A percentile compares a stretch with the other conserved stretches of the same genome.
Evolutionary conservation across 345 rosid species (phyloP).

Genomic region (Aquilaria sinensis): DNA sequence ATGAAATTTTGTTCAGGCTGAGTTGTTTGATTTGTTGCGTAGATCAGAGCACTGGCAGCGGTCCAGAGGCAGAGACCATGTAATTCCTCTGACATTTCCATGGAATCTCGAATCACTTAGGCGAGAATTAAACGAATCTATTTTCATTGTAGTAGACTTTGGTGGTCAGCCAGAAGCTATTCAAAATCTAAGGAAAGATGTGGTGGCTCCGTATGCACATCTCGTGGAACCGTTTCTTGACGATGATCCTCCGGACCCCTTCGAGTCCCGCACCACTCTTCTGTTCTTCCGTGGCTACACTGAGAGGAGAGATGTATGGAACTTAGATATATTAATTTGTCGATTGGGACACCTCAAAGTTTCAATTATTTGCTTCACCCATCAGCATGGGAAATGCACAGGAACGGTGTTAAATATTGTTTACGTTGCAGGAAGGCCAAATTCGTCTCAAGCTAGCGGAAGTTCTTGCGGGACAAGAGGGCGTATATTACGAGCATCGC

Average conservation of each 20-base stretch:
- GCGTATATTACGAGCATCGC: conserved; percentile 61
- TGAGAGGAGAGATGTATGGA: conserved; percentile 68
- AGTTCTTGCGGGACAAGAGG: conserved; percentile 52
- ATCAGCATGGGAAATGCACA: no score
- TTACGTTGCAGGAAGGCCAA: conserved; percentile 56
- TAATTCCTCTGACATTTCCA: conserved; percentile 97
- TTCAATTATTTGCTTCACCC: no score
- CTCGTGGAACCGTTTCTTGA: conserved; percentile 66
- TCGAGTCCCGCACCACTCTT: conserved; percentile 61
- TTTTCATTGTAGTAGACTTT: conserved; percentile 85
- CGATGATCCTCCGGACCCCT: conserved; percentile 52
- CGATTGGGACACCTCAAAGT: no score
- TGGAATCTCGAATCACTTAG: conserved; percentile 92
- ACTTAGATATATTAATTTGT: no score
- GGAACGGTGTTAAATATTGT: neutral
- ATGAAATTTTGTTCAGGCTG: no score
- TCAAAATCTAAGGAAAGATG: conserved; percentile 79
- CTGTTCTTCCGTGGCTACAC: conserved; percentile 95
- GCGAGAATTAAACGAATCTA: conserved; percentile 74
- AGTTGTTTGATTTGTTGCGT: conserved; percentile 21
- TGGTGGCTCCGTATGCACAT: conserved; percentile 91
- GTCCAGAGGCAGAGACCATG: conserved; percentile 93
- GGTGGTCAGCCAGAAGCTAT: conserved; percentile 65
- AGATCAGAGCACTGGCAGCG: conserved; percentile 81
- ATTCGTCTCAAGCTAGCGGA: conserved; percentile 65